These are phyloP conservation scores for Yamadazyma sp. DNA, from an alignment of 1,139 yeast genomes.

Conservation along the genomic window DNA sequence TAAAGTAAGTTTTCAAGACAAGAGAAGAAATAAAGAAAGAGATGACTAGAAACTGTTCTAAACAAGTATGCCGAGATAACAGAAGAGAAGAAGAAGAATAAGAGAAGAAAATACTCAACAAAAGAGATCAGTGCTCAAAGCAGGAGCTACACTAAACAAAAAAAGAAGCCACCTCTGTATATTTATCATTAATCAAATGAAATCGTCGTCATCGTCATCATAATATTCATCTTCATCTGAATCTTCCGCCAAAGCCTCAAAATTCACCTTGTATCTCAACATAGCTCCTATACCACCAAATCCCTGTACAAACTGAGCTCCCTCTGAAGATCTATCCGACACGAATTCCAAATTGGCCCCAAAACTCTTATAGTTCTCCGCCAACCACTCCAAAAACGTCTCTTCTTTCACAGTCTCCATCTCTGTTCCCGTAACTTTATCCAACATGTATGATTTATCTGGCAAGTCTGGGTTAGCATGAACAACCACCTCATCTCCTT, in stretches of 20 bases:
- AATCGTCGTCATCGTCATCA: slow-evolving; percentile 68
- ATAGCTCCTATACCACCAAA: slow-evolving; percentile 99
- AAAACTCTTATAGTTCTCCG: slow-evolving; percentile 88
- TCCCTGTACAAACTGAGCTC: slow-evolving; percentile 96
- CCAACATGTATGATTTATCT: slow-evolving; percentile 75
- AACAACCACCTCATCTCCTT: slow-evolving; percentile 73
- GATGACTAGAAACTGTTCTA: too few species aligned
- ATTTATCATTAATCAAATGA: slow-evolving; percentile 26
- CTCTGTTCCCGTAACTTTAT: slow-evolving; percentile 84
- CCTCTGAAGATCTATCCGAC: slow-evolving; percentile 94
- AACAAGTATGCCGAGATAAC: too few species aligned
- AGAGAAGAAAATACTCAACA: too few species aligned
- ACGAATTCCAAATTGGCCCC: slow-evolving; percentile 97
- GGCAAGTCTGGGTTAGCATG: slow-evolving; percentile 71
- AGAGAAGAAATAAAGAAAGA: too few species aligned
- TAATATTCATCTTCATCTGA: slow-evolving; percentile 84
- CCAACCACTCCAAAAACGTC: slow-evolving; percentile 92
- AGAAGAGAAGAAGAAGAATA: too few species aligned
- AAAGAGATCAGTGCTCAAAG: too few species aligned
- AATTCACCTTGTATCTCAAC: slow-evolving; percentile 93
- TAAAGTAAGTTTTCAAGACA: too few species aligned
- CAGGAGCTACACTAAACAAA: too few species aligned
- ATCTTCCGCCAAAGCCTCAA: slow-evolving; percentile 90
- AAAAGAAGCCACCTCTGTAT: too few species aligned
- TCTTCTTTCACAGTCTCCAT: slow-evolving; percentile 84